These are phyloP conservation scores for Neonectria punicea DNA, from an alignment of 2,329 filamentous ascomycete species.

Conservation along the genomic window DNA sequence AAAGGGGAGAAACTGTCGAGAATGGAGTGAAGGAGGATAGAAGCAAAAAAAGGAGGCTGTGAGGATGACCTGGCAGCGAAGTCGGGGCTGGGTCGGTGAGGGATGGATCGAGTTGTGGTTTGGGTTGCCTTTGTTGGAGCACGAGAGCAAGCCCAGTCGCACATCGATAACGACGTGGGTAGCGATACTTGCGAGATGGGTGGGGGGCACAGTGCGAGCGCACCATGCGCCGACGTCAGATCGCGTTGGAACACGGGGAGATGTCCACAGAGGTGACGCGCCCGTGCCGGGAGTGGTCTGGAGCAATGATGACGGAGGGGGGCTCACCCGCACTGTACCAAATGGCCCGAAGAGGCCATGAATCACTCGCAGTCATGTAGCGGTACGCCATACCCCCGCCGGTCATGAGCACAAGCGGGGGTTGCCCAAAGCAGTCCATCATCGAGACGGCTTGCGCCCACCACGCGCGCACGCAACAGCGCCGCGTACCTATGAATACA, in stretches of 20 bases:
- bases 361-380: conserved; percentile 26
- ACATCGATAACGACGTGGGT: conserved; percentile 36
- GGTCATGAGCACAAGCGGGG: conserved; percentile 43
- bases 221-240: conserved; percentile 18
- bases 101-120: conserved; percentile 31
- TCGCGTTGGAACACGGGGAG: not conserved
- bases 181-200: conserved; percentile 27
- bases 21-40: conserved; percentile 19
- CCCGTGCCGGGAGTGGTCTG: conserved; percentile 8
- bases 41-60: conserved; percentile 30
- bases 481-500: no score
- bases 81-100: conserved; percentile 38
- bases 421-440: conserved; percentile 36
- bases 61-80: conserved; percentile 34
- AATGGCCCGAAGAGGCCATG: conserved; percentile 22
- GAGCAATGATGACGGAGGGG: conserved; percentile 35
- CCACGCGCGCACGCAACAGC: conserved; percentile 2
- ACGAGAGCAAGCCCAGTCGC: conserved; percentile 37
- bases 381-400: conserved; percentile 30
- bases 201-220: conserved; percentile 36
- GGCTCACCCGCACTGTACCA: conserved; percentile 34
- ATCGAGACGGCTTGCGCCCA: conserved; percentile 3
- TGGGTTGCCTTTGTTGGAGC: conserved; percentile 37
- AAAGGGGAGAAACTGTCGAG: conserved; percentile 2
- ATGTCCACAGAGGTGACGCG: not conserved